These are phyloP conservation scores for Carallia pectinifolia DNA, from an alignment of 345 rosid genomes.

Conservation along the genomic window DNA sequence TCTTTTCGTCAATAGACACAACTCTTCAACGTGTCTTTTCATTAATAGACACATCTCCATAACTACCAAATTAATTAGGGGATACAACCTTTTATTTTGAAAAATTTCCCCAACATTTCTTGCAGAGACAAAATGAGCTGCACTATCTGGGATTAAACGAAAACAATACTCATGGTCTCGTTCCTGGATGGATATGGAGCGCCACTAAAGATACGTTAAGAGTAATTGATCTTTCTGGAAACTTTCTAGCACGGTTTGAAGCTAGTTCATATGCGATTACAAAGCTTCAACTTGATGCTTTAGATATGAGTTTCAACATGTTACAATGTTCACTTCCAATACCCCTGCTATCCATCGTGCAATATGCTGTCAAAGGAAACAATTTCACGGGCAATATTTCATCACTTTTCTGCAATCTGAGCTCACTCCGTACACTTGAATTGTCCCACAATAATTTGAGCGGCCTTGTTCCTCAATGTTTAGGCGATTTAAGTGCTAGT, in stretches of 20 bases:
- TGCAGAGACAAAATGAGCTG: conserved; percentile 17
- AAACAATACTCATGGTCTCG: conserved; percentile 19
- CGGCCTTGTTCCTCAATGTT: conserved; percentile 28
- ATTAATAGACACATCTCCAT: too few relatives aligned
- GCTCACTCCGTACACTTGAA: conserved; percentile 7
- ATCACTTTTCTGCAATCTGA: not conserved
- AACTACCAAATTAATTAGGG: too few relatives aligned
- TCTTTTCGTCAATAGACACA: too few relatives aligned
- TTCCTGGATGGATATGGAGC: conserved; percentile 23
- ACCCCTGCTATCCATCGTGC: not conserved
- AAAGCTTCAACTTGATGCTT: too few relatives aligned
- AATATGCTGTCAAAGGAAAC: not conserved
- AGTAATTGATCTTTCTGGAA: conserved; percentile 4
- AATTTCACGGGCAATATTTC: conserved; percentile 16
- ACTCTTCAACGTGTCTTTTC: too few relatives aligned
- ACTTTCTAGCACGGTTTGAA: conserved; percentile 11
- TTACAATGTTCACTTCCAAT: conserved; percentile 7
- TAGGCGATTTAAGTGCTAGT: not conserved
- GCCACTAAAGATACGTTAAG: not conserved
- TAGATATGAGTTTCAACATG: conserved; percentile 5
- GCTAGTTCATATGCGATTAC: not conserved
- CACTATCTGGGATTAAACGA: conserved; percentile 5
- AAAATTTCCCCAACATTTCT: too few relatives aligned
- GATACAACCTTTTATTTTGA: too few relatives aligned
- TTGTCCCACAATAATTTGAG: conserved; percentile 30